Evolutionary conservation across 257 asterid species (phyloP), one percentile per base, ranked within the genome.

Genomic region (Rubia yunnanensis): DNA sequence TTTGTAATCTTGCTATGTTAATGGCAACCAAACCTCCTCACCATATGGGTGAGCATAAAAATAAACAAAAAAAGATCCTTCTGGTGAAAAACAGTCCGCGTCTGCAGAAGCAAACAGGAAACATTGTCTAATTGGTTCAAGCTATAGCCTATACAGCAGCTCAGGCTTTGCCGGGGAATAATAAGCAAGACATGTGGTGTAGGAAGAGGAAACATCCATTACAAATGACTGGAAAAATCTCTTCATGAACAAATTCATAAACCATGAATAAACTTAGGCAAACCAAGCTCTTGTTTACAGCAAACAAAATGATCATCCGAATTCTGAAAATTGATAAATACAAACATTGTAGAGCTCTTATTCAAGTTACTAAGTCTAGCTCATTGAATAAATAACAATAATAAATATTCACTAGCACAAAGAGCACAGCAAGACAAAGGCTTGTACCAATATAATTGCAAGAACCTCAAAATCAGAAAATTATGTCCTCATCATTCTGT

Each of bases 401-500:
- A 20, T n/a, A 28, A 28, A 50, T 54, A 64, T 35, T 36, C 53
- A n/a, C 71, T 62, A 38, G n/a, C 23, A 49, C 64, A 58, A 35
- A 11, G 67, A 52, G 31, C 65, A 50, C 65, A 68, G 67, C 71
- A 69, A 53, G 34, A 54, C 34, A 39, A 63, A 36, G 58, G 64
- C 34, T 63, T 14, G 17, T 7, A 35, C 26, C 57, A 0, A 68
- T 66, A 52, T 44, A 11, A 10, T 44, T n/a, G 68, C 46, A 39
- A 49, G 32, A 44, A 52, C 64, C 70, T 70, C 70, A 68, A 67
- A 5, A 44, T 80, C 69, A 80, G 82, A 77, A 80, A 56, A 80
- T 71, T 60, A 77, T 80, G 66, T 80, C 82, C 10, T 77, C 80
- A 0, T 77, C 80, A 27, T 54, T 77, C 70, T 74, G 78, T 39